phyloP scores from a whole-genome alignment of 2,329 filamentous ascomycete genomes.

The Alternaria rosae region DNA sequence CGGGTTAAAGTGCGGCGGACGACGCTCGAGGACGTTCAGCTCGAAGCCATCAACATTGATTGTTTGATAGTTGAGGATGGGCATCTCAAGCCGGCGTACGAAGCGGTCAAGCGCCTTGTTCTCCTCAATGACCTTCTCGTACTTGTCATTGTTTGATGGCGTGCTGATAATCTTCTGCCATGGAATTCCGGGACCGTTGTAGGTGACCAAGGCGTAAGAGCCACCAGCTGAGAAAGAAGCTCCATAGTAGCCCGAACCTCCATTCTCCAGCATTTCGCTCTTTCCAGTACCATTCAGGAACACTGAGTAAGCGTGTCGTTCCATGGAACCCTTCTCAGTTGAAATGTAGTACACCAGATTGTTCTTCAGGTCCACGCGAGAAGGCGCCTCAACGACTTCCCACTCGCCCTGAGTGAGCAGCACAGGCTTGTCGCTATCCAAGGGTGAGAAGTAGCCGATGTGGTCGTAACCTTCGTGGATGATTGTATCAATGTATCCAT shows the following conservation, averaged over 20 bases:
- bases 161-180: slow-evolving; percentile 92
- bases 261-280: slow-evolving; percentile 75
- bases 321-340: slow-evolving; percentile 85
- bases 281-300: slow-evolving; percentile 80
- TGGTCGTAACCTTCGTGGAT: slow-evolving; percentile 89
- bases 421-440: slow-evolving; percentile 81
- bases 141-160: slow-evolving; percentile 69
- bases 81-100: slow-evolving; percentile 79
- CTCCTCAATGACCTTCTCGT: slow-evolving; percentile 77
- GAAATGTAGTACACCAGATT: slow-evolving; percentile 91
- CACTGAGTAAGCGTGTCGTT: slow-evolving; percentile 91
- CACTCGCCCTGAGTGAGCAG: slow-evolving; percentile 88
- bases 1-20: slow-evolving; percentile 85
- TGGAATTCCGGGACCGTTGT: slow-evolving; percentile 83
- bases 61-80: slow-evolving; percentile 81
- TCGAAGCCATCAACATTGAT: slow-evolving; percentile 83
- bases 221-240: slow-evolving; percentile 84
- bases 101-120: slow-evolving; percentile 74
- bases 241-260: slow-evolving; percentile 77
- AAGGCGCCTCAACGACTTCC: slow-evolving; percentile 89
- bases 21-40: slow-evolving; percentile 79
- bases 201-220: slow-evolving; percentile 83
- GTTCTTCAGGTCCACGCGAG: slow-evolving; percentile 81
- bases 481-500: slow-evolving; percentile 93
- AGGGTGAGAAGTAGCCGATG: slow-evolving; percentile 87